A percentile compares a stretch with the other conserved stretches of the same genome.
Conservation (phyloP, 2,329 filamentous ascomycete genomes). For the Coniosporium tulheliwenetii region DNA sequence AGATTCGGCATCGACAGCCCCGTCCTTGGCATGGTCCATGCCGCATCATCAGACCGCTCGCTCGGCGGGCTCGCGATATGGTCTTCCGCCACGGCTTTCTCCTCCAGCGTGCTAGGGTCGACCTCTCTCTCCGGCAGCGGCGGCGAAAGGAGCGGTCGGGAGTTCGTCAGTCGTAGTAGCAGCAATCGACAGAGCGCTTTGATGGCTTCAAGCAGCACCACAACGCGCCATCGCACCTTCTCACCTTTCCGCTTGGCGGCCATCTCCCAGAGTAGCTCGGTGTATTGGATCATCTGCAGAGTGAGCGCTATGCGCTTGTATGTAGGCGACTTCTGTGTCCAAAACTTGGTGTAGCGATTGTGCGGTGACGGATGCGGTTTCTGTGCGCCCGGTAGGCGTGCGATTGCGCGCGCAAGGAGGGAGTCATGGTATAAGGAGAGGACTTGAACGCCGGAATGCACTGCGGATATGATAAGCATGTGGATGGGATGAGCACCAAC, state of each 20-base stretch:
- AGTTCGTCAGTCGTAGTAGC: conserved; percentile 68
- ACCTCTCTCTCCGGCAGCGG: conserved; percentile 75
- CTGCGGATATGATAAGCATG: conserved; percentile 18
- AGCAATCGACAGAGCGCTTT: conserved; percentile 76
- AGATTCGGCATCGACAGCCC: conserved; percentile 72
- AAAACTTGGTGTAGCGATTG: conserved; percentile 48
- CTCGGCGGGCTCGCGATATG: conserved; percentile 22
- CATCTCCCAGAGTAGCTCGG: conserved; percentile 96
- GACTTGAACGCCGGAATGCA: conserved; percentile 78
- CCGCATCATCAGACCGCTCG: conserved; percentile 22
- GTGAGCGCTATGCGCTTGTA: conserved; percentile 72
- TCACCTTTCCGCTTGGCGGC: conserved; percentile 75
- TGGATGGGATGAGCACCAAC: not conserved
- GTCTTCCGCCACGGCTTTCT: conserved; percentile 23
- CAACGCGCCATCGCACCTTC: conserved; percentile 67
- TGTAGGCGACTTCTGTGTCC: conserved; percentile 43
- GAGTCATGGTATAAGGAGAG: conserved; percentile 87
- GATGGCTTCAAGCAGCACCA: conserved; percentile 69
- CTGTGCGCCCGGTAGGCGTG: conserved; percentile 36
- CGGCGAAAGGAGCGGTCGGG: conserved; percentile 67
- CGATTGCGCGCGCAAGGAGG: conserved; percentile 54
- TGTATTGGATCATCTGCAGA: conserved; percentile 84
- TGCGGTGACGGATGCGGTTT: conserved; percentile 40
- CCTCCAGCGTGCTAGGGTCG: conserved; percentile 46
- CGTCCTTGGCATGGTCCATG: conserved; percentile 88